Evolutionary conservation across 2,329 filamentous ascomycete species (phyloP), one percentile per base, ranked within the genome.

Genomic region (Xylaria hypoxylon): DNA sequence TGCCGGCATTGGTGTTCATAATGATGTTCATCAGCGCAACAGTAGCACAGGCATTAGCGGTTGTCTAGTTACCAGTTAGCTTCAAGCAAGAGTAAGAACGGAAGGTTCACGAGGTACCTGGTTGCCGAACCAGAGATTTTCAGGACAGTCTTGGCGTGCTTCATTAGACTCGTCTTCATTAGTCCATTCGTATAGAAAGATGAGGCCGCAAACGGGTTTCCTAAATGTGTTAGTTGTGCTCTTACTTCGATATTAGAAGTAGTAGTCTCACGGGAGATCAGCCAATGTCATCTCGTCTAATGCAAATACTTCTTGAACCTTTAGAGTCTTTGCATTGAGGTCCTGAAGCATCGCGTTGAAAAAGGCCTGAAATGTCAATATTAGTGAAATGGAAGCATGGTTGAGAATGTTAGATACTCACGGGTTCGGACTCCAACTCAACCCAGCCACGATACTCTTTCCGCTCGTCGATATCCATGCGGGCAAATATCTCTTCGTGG

Each of bases 1-100:
- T 80, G 3, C 93, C 79, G 0, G 82, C 83, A 0, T 87, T 81
- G 26, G 89, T 85, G 76, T 98, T 98, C 87, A 97, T 96, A 75
- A 97, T 82, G 67, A 97, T 97, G 74, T 98, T 98, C 72, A 97
- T 86, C 71, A 98, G 84, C 3, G 96, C 94, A 51, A 97, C 88
- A n/a, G 93, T 96, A 22, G 93, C 96, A 79, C 96, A 99, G 28
- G 93, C 91, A 78, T 97, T 97, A 62, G 87, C 85, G 0, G 89
- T 90, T 0, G 92, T 93, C 90, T 95, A 68, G 76, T 44, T 74
- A 68, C n/a, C 50, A 3, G 48, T 64, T 45, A 68, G 31, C 33
- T 35, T 31, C 26, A 5, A 45, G 38, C 38, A 51, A 44, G 11
- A 19, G 6, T 22, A 13, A 1, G 40, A 52, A 58, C 31, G 13